phyloP scores from a whole-genome alignment of 208 protist genomes.

The Acanthamoeba divionensis region DNA sequence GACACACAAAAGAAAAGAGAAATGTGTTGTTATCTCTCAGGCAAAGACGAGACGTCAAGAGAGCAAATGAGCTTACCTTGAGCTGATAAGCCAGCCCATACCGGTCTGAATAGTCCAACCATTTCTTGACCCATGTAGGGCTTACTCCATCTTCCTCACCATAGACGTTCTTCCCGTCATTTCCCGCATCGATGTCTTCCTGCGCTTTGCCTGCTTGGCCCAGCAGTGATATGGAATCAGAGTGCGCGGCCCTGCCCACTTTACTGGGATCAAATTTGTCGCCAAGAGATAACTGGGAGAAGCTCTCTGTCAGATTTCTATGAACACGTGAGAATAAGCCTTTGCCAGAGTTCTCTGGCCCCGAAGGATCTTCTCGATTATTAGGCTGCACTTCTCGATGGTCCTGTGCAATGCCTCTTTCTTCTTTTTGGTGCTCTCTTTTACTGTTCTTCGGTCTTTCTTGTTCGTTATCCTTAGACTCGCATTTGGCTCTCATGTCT shows the following conservation, averaged over 20 bases:
- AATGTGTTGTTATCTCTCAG: no score
- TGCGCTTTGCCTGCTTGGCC: no score
- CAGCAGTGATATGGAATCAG: no score
- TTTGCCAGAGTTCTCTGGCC: no score
- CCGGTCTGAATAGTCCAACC: slow-evolving; percentile 93
- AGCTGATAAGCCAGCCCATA: slow-evolving; percentile 96
- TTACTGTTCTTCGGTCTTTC: background rate
- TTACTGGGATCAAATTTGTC: no score
- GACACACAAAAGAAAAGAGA: no score
- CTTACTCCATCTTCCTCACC: background rate
- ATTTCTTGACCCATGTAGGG: slow-evolving; percentile 88
- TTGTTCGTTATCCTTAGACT: background rate
- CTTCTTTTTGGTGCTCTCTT: background rate
- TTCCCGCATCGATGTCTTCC: no score
- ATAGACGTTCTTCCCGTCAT: background rate
- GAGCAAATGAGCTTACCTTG: no score
- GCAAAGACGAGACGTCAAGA: no score
- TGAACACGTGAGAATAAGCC: no score
- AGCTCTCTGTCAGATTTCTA: slow-evolving; percentile 1
- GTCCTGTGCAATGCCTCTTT: background rate
- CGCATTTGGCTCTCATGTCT: background rate
- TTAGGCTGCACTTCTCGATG: background rate
- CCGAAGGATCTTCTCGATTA: no score
- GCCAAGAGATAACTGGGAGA: background rate
- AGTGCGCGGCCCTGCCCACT: no score